A percentile compares a stretch with the other conserved stretches of the same genome.
Conservation (phyloP, 23 red algal genomes). For the Gracilariopsis chorda region DNA sequence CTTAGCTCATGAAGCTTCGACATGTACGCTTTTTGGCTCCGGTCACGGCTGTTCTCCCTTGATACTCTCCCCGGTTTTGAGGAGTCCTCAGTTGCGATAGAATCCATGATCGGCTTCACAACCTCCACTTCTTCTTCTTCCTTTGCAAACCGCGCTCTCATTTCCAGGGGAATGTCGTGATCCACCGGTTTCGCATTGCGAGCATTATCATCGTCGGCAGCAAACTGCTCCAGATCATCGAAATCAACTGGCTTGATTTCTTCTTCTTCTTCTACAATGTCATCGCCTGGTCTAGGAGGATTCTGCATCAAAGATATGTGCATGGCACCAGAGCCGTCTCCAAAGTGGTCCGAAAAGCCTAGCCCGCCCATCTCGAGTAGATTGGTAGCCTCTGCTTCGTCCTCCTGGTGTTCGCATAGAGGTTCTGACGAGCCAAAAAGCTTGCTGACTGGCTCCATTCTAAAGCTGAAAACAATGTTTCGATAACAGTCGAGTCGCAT, state of each 20-base stretch:
- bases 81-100: background rate
- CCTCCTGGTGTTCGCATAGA: background rate
- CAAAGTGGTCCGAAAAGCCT: conserved; percentile 5
- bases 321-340: background rate
- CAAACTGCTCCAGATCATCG: conserved; percentile 59
- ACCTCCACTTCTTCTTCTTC: conserved; percentile 12
- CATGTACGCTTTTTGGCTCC: conserved; percentile 22
- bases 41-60: background rate
- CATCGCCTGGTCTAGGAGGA: conserved; percentile 7
- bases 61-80: background rate
- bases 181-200: conserved; percentile 37
- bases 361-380: conserved; percentile 55
- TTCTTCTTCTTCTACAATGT: conserved; percentile 47
- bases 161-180: conserved; percentile 55
- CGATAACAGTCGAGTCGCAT: conserved; percentile 70
- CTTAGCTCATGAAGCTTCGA: background rate
- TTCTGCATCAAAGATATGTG: conserved; percentile 17
- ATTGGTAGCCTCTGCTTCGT: conserved; percentile 57
- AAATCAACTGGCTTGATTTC: conserved; percentile 64
- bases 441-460: conserved; percentile 74
- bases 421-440: conserved; percentile 77
- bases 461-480: conserved; percentile 88
- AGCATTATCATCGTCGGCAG: conserved; percentile 60
- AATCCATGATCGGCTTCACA: background rate
- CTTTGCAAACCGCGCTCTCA: conserved; percentile 25